phyloP scores from a whole-genome alignment of 257 asterid genomes.

The Nicotiana undulata region DNA sequence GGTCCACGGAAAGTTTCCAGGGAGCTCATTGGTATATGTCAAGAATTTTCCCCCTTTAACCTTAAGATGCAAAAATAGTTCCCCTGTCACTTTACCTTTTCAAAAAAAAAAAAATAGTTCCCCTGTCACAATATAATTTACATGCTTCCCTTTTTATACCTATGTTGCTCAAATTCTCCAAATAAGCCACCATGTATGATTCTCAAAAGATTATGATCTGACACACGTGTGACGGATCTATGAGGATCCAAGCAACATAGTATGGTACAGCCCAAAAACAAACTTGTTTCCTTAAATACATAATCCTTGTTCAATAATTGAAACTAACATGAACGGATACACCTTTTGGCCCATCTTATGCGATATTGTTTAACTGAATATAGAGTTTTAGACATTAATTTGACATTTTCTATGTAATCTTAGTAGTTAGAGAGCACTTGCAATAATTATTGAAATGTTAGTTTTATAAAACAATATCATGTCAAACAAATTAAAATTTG shows the following conservation, averaged over 20 bases:
- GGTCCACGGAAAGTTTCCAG: neutral
- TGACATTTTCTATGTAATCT: neutral
- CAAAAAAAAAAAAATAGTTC: neutral
- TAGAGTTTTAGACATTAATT: neutral
- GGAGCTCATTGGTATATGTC: neutral
- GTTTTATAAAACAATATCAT: neutral
- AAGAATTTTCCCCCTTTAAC: neutral
- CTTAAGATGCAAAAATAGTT: neutral
- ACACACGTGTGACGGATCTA: too few species aligned
- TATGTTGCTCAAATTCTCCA: too few species aligned
- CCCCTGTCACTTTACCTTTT: too few species aligned
- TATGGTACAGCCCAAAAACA: neutral
- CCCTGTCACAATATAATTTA: neutral
- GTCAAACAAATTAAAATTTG: neutral
- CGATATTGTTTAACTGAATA: neutral
- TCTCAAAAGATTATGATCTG: too few species aligned
- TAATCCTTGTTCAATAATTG: neutral
- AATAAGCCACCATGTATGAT: too few species aligned
- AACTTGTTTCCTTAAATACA: neutral
- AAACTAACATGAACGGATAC: neutral
- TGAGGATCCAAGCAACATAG: too few species aligned
- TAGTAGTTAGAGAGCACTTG: neutral
- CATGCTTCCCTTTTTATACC: neutral
- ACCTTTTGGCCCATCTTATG: neutral
- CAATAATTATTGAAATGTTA: neutral